Evolutionary conservation across 192 early-diverging fungal genomes (phyloP), one percentile per base, ranked within the genome.

Genomic region (Mortierella hygrophila): DNA sequence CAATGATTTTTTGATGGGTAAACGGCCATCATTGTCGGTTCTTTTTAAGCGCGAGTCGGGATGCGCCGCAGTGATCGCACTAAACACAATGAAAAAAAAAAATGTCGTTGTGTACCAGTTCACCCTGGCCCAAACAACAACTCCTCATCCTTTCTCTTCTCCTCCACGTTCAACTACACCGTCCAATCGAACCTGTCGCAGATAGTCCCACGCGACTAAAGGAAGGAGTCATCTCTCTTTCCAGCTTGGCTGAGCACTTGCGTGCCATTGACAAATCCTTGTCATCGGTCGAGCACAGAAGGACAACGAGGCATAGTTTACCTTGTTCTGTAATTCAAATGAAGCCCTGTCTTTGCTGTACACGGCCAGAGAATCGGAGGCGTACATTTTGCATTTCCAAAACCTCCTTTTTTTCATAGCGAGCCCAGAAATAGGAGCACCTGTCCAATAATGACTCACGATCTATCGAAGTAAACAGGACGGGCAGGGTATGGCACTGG

Each of bases 11-110:
- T 47, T 3, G 8, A 20, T 26, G 38, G 26, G 38, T 26, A 71
- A 38, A 37, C 29, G 32, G 21, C 8, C 29, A 6, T 10, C 16
- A 10, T 15, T 15, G 1, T 23, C 11, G 23, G n/a, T 21, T 74
- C 38, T 54, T 75, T 75, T 65, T 68, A 74, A 74, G 57, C 32
- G 72, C 16, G 54, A 74, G 72, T 47, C 18, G 11, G 46, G 72
- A 80, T 80, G 78, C 70, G 78, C 72, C 78, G 78, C 78, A 80
- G 78, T 57, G 40, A 63, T 32, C 60, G 60, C 60, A 65, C 60
- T 26, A 26, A 32, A 26, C 9, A 32, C 0, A 8, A 63, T 11
- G 0, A 3, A 26, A 29, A 57, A n/a, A 57, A n/a, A 57, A 57
- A 10, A 23, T 60, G n/a, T 26, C 55, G 21, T 65, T 32, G 60